Conservation (phyloP, 1,284 basidiomycete species). For the Cronartium quercuum region DNA sequence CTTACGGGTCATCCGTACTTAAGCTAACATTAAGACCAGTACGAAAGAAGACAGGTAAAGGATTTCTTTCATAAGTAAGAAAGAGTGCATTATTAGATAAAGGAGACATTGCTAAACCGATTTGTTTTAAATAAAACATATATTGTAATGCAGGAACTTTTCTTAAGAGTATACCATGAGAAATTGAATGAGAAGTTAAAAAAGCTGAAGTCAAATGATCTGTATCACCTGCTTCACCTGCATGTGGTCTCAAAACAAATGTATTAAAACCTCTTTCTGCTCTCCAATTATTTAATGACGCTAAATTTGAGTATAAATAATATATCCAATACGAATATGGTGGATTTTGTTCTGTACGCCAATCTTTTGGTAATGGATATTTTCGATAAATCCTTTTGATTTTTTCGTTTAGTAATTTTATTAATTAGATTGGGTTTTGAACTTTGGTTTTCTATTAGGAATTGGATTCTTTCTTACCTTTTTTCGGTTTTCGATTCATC, state of each 20-base stretch:
- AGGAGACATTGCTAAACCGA: conserved; percentile 96
- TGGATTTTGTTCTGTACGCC: conserved; percentile 83
- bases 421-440: background rate
- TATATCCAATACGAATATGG: conserved; percentile 91
- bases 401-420: background rate
- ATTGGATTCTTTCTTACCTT: conserved; percentile 49
- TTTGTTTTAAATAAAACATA: conserved; percentile 87
- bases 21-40: conserved; percentile 92
- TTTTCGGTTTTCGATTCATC: conserved; percentile 94
- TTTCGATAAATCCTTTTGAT: conserved; percentile 57
- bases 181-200: conserved; percentile 94
- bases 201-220: conserved; percentile 95
- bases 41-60: conserved; percentile 94
- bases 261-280: conserved; percentile 89
- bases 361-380: conserved; percentile 85
- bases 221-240: conserved; percentile 95
- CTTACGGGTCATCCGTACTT: conserved; percentile 82
- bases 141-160: conserved; percentile 80
- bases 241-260: conserved; percentile 93
- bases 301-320: conserved; percentile 96
- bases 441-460: too few species aligned
- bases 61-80: conserved; percentile 93
- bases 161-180: conserved; percentile 92
- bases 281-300: conserved; percentile 90
- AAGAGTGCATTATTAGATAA: conserved; percentile 97